Evolutionary conservation across 2,329 filamentous ascomycete genomes (phyloP).

Genomic region (Plectosphaerella plurivora): DNA sequence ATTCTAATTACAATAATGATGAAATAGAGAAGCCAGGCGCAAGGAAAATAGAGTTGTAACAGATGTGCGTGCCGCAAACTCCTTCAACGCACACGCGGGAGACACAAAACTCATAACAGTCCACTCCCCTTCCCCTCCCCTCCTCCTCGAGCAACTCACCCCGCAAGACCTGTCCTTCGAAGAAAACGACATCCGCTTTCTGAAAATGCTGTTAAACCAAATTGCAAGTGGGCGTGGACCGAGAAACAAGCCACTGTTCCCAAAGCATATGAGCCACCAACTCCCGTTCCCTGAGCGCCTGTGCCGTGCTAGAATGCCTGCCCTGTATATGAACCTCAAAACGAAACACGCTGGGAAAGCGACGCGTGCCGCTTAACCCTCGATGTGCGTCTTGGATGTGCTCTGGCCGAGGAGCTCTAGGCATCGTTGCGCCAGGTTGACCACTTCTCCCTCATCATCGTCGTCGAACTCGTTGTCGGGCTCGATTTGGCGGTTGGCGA

Average conservation of each 20-base stretch:
- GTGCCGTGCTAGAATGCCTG: neutral
- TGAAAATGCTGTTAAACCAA: neutral
- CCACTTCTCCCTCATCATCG: conserved; percentile 80
- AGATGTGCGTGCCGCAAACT: too few relatives aligned
- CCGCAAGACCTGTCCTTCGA: neutral
- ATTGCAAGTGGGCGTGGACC: too few relatives aligned
- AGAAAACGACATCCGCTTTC: neutral
- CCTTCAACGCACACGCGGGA: too few relatives aligned
- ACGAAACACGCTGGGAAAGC: conserved; percentile 4
- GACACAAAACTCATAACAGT: neutral
- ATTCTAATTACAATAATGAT: too few relatives aligned
- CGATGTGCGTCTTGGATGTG: conserved; percentile 74
- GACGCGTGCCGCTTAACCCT: conserved; percentile 49
- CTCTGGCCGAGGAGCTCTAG: conserved; percentile 78
- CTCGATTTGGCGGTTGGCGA: conserved; percentile 84
- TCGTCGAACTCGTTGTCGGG: conserved; percentile 85
- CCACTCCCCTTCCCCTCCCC: neutral
- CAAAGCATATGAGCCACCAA: neutral
- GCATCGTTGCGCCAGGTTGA: conserved; percentile 84
- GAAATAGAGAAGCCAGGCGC: too few relatives aligned
- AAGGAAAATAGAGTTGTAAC: too few relatives aligned
- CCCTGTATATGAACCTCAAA: neutral
- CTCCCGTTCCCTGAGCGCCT: neutral
- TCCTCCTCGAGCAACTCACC: too few relatives aligned
- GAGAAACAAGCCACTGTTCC: too few relatives aligned